Percentiles rank a stretch among this genome's conserved stretches.
Evolutionary conservation across 176 grass and related monocot species (phyloP).

Genomic region (Ampelocalamus luodianensis): DNA sequence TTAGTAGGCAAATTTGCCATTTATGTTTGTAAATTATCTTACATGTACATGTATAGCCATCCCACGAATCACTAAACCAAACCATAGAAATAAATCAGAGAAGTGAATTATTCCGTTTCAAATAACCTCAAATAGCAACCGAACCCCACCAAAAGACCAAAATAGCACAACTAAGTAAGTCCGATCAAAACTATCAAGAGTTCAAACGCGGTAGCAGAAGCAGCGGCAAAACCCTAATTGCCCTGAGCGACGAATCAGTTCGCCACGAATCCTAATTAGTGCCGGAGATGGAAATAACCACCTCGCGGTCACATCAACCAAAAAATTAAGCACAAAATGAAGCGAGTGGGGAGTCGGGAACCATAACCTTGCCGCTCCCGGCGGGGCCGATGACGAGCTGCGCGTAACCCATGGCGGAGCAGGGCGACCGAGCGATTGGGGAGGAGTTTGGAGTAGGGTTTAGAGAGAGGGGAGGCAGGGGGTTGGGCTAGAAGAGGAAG

Average conservation of each 20-base stretch:
- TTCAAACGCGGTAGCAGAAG: not conserved
- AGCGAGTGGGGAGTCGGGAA: not conserved
- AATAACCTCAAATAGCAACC: not conserved
- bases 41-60: not conserved
- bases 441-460: not conserved
- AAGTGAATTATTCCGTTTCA: not conserved
- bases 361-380: slow-evolving; percentile 83
- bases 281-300: not conserved
- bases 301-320: not conserved
- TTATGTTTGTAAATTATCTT: not conserved
- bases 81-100: not conserved
- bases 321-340: not conserved
- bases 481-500: not conserved
- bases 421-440: not conserved
- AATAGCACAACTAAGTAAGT: not conserved
- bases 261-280: not conserved
- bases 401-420: slow-evolving; percentile 75
- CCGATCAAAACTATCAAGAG: not conserved
- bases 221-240: not conserved
- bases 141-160: not conserved
- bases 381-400: slow-evolving; percentile 97
- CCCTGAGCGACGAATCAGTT: not conserved
- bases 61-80: not conserved
- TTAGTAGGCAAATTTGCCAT: not conserved
- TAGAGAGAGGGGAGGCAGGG: not conserved